phyloP scores from a whole-genome alignment of 352 stramenopile genomes.

The Pythium utonaiense region DNA sequence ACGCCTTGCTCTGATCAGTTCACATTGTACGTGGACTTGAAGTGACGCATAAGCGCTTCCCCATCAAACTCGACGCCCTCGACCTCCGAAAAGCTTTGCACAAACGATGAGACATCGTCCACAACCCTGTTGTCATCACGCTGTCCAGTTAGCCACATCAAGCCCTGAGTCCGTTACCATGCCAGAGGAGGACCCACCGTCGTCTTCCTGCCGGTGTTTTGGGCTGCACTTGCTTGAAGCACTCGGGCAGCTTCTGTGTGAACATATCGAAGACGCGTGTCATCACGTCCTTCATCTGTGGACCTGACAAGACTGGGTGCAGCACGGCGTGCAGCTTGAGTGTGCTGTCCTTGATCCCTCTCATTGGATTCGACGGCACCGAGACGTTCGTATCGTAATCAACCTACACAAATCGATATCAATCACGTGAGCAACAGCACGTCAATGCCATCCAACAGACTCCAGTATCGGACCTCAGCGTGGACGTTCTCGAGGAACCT shows the following conservation, averaged over 20 bases:
- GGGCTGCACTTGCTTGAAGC: conserved; percentile 83
- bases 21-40: conserved; percentile 48
- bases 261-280: conserved; percentile 89
- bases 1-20: conserved; percentile 7
- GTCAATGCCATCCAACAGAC: too few species aligned
- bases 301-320: conserved; percentile 87
- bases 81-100: conserved; percentile 71
- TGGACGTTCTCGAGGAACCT: conserved; percentile 80
- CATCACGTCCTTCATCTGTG: conserved; percentile 96
- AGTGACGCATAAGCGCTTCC: conserved; percentile 53
- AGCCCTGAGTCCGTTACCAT: background rate
- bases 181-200: conserved; percentile 31
- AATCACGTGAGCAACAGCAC: too few species aligned
- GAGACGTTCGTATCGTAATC: conserved; percentile 68
- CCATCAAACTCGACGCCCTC: conserved; percentile 67
- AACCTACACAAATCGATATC: conserved; percentile 32
- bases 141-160: background rate
- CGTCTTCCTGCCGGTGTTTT: conserved; percentile 68
- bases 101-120: conserved; percentile 69
- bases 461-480: conserved; percentile 38
- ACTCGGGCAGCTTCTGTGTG: conserved; percentile 84
- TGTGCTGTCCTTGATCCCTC: conserved; percentile 93
- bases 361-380: conserved; percentile 81
- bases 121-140: conserved; percentile 39
- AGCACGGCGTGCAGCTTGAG: conserved; percentile 95